A percentile compares a stretch with the other conserved stretches of the same genome.
phyloP scores from a whole-genome alignment of 2,329 filamentous ascomycete species.

The Colletotrichum salicis region DNA sequence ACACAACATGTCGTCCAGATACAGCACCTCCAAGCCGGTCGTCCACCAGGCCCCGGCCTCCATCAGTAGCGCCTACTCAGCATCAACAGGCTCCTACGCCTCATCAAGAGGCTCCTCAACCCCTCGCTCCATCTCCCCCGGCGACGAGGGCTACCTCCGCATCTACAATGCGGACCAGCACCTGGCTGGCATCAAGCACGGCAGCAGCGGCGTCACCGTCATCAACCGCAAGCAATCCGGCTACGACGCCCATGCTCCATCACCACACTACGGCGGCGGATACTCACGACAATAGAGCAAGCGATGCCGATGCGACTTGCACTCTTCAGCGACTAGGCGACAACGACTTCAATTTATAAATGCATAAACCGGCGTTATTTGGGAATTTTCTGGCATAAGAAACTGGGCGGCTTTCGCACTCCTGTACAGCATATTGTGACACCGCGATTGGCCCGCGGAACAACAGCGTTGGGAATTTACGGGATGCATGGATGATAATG shows the following conservation, averaged over 20 bases:
- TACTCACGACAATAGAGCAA: conserved; percentile 32
- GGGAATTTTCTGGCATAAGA: not conserved
- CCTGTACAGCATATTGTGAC: conserved; percentile 18
- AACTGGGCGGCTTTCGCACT: not conserved
- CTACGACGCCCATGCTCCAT: conserved; percentile 45
- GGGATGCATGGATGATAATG: not conserved
- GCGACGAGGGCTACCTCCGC: conserved; percentile 39
- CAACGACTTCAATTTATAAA: not conserved
- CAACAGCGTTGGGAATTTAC: not conserved
- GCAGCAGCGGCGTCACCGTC: conserved; percentile 45
- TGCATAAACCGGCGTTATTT: conserved; percentile 12
- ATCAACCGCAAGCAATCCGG: conserved; percentile 46
- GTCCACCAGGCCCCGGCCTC: conserved; percentile 48
- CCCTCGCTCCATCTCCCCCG: conserved; percentile 22
- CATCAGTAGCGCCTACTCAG: conserved; percentile 42
- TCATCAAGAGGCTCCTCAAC: conserved; percentile 25
- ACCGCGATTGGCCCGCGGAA: conserved; percentile 1
- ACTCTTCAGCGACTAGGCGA: not conserved
- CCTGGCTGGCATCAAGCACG: conserved; percentile 41
- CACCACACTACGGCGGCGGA: conserved; percentile 40
- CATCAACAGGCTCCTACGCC: conserved; percentile 37
- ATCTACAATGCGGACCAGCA: conserved; percentile 46
- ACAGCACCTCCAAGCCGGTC: conserved; percentile 40
- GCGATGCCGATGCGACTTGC: not conserved
- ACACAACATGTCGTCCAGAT: conserved; percentile 37